Evolutionary conservation across 2,329 filamentous ascomycete genomes (phyloP).

Genomic region (Zasmidium cellare): DNA sequence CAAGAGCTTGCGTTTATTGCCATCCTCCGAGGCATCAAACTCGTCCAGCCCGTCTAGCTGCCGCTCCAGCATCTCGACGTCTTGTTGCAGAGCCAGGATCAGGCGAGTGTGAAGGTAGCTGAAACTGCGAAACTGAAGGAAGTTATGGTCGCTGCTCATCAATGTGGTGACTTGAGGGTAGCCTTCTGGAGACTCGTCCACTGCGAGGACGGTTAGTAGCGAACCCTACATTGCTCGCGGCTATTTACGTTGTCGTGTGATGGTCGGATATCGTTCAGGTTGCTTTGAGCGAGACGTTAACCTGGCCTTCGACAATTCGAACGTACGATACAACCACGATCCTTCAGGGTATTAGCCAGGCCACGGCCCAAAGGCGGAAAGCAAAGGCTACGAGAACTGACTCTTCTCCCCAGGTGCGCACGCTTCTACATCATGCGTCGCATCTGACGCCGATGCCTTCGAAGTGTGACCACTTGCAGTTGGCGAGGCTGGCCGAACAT

Average conservation of each 20-base stretch:
- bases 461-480: neutral
- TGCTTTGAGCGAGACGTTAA: too few relatives aligned
- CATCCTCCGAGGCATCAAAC: constrained; percentile 16
- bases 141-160: constrained; percentile 41
- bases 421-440: neutral
- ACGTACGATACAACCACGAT: too few relatives aligned
- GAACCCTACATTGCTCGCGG: too few relatives aligned
- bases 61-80: constrained; percentile 38
- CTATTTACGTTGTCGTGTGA: too few relatives aligned
- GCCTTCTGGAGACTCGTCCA: constrained; percentile 41
- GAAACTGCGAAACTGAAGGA: constrained; percentile 42
- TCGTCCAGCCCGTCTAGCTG: constrained; percentile 36
- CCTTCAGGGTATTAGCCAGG: too few relatives aligned
- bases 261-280: too few relatives aligned
- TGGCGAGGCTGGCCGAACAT: neutral
- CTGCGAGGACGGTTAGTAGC: constrained; percentile 15
- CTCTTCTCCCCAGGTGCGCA: neutral
- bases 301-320: too few relatives aligned
- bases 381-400: neutral
- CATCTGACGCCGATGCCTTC: neutral
- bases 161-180: constrained; percentile 42
- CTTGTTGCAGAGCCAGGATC: constrained; percentile 39
- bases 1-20: constrained; percentile 3
- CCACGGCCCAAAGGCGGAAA: too few relatives aligned
- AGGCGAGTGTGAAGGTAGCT: constrained; percentile 41